Evolutionary conservation across 495 filamentous ascomycete species (phyloP).

Genomic region (Penicillium turbatum): DNA sequence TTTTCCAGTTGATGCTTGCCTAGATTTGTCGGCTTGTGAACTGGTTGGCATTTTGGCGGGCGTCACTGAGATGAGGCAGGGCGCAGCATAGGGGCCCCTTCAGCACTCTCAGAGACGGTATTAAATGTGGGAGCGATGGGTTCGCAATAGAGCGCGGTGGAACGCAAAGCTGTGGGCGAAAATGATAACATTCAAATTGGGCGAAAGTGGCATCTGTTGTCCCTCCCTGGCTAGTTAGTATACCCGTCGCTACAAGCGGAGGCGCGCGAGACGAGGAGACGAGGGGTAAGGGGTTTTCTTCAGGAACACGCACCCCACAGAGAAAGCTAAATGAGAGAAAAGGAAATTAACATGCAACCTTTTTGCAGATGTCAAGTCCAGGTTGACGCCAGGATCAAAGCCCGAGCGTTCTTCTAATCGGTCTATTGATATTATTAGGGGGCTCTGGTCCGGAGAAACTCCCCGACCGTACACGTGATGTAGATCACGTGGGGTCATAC

Average conservation of each 20-base stretch:
- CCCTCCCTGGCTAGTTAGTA: constrained; percentile 29
- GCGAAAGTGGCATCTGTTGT: constrained; percentile 15
- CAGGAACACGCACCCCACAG: constrained; percentile 15
- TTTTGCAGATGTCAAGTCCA: constrained; percentile 20
- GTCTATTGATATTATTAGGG: constrained; percentile 22
- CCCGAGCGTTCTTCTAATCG: constrained; percentile 16
- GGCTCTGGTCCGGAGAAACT: constrained; percentile 20
- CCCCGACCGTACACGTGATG: constrained; percentile 20
- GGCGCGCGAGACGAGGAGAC: not conserved
- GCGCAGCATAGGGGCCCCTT: constrained; percentile 39
- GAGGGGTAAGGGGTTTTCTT: not conserved
- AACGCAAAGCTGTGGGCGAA: constrained; percentile 16
- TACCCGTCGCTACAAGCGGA: constrained; percentile 17
- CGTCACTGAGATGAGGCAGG: constrained; percentile 34
- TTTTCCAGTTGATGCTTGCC: constrained; percentile 79
- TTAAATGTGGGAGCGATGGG: not conserved
- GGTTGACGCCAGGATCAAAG: constrained; percentile 30
- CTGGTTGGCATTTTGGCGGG: constrained; percentile 49
- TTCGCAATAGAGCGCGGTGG: constrained; percentile 10
- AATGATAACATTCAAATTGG: constrained; percentile 22
- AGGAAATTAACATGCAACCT: constrained; percentile 14
- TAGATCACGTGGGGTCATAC: constrained; percentile 8
- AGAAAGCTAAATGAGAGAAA: constrained; percentile 7
- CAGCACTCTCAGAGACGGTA: constrained; percentile 7
- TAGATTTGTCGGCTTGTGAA: constrained; percentile 70